Base-by-base conservation (phyloP, 805 yeast genomes). In the Cyberlindnera subsufficiens region DNA sequence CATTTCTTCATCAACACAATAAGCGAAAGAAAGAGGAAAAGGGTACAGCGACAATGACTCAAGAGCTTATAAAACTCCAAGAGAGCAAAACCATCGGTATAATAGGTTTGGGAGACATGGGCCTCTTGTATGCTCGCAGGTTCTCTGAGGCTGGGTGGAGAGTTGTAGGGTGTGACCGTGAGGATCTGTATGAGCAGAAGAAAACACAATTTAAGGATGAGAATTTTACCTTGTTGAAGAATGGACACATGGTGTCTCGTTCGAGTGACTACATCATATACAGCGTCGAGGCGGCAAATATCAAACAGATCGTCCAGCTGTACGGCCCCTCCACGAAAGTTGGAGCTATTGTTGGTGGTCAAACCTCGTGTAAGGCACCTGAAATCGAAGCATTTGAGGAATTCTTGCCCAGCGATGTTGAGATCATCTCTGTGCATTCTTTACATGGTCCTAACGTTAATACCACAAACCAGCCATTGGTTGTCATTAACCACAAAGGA, bases 21-120 rank as follows among this genome's bases (percentile, higher is more conserved):
- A 8, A 22, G 27, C 27, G 19, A 34, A 18, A 7, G 20, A 19
- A 17, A 18, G 36, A 18, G 17, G 11, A 10, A 15, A 5, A 15
- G 10, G 14, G 19, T 15, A 34, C 16, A 34, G 2, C 14, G 13
- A 27, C 27, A 35, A 45, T 45, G 49, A 19, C 42, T 9, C 32
- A 27, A 14, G 37, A 38, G n/a, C 30, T 38, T 9, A 38, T 32
- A 16, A 25, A 34, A 15, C 40, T 45, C 14, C 45, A 49, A 39
- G 29, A 16, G 13, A 49, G 68, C 17, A 83, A 82, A 58, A 70
- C 69, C 17, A 75, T 93, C 37, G 99, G 99, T 2, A 85, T 93
- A 50, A 90, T 93, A 46, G 99, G 99, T 3, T 74, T 91, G 30
- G 99, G 99, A 27, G 98, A 91, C 61, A 93, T 93, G 99, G 99